These are phyloP conservation scores for Recurvomyces mirabilis DNA, from an alignment of 495 filamentous ascomycete genomes.

Conservation along the genomic window DNA sequence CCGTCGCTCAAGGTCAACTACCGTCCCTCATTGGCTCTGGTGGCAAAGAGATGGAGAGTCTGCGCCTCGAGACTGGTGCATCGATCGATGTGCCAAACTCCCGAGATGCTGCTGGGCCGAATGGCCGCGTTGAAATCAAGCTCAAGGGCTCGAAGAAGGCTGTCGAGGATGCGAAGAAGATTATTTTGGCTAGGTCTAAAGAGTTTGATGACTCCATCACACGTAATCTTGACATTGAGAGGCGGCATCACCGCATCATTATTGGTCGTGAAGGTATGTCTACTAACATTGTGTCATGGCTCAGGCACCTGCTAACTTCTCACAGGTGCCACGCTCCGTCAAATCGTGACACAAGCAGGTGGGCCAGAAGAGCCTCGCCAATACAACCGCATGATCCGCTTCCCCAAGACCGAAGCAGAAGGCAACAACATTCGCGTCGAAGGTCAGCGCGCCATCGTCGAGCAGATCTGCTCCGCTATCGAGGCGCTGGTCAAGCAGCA, in stretches of 20 bases:
- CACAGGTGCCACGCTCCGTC: slow-evolving; percentile 70
- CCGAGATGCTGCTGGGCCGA: slow-evolving; percentile 47
- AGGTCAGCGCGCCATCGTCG: slow-evolving; percentile 68
- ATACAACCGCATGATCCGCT: slow-evolving; percentile 75
- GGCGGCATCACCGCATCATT: slow-evolving; percentile 78
- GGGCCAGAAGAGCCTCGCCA: slow-evolving; percentile 75
- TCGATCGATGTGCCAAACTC: slow-evolving; percentile 79
- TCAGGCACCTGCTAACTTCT: slow-evolving; percentile 28
- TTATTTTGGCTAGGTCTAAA: slow-evolving; percentile 69
- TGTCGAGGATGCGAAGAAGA: slow-evolving; percentile 79
- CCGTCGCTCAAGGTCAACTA: slow-evolving; percentile 77
- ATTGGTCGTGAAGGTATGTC: slow-evolving; percentile 80
- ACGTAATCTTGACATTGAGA: slow-evolving; percentile 74
- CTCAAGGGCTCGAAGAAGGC: slow-evolving; percentile 83
- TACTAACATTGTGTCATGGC: slow-evolving; percentile 1
- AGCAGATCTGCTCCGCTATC: slow-evolving; percentile 78
- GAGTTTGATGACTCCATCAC: slow-evolving; percentile 78
- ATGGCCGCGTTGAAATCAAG: slow-evolving; percentile 65
- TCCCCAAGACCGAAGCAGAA: slow-evolving; percentile 69
- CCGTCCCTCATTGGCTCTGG: slow-evolving; percentile 83
- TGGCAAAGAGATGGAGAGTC: slow-evolving; percentile 78
- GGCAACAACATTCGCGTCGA: slow-evolving; percentile 79
- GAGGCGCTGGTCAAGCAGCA: slow-evolving; percentile 66
- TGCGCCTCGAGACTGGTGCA: slow-evolving; percentile 69
- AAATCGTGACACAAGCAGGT: slow-evolving; percentile 77